These are phyloP conservation scores for Populus nigra DNA, from an alignment of 345 rosid species.

Conservation along the genomic window DNA sequence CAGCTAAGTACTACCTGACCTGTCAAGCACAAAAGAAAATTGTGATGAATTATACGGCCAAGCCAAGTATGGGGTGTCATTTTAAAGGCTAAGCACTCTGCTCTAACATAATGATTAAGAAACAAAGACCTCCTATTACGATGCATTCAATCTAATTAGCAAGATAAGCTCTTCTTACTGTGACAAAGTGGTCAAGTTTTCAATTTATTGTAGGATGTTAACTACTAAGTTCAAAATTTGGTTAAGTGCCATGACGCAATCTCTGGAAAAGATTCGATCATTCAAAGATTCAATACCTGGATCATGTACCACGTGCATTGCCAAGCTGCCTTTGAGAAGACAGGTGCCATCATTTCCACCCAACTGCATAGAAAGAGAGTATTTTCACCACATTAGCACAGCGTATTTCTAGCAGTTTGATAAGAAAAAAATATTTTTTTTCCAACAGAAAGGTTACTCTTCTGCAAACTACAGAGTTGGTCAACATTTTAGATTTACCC, in stretches of 20 bases:
- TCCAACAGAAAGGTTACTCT: background rate
- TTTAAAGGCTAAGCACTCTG: background rate
- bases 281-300: conserved; percentile 52
- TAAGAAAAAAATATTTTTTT: background rate
- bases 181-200: background rate
- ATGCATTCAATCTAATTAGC: background rate
- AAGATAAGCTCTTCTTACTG: background rate
- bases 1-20: background rate
- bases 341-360: conserved; percentile 99
- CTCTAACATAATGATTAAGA: background rate
- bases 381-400: background rate
- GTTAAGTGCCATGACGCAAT: background rate
- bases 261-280: background rate
- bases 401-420: background rate
- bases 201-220: background rate
- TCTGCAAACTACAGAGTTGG: background rate
- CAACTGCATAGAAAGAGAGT: conserved; percentile 48
- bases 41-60: background rate
- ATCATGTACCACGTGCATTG: conserved; percentile 89
- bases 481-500: conserved; percentile 46
- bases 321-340: conserved; percentile 90
- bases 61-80: background rate
- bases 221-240: background rate
- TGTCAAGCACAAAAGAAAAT: background rate
- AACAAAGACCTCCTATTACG: background rate